A percentile compares a stretch with the other conserved stretches of the same genome.
phyloP scores from a whole-genome alignment of 176 grass and related monocot species.

The Aegilops tauschii region DNA sequence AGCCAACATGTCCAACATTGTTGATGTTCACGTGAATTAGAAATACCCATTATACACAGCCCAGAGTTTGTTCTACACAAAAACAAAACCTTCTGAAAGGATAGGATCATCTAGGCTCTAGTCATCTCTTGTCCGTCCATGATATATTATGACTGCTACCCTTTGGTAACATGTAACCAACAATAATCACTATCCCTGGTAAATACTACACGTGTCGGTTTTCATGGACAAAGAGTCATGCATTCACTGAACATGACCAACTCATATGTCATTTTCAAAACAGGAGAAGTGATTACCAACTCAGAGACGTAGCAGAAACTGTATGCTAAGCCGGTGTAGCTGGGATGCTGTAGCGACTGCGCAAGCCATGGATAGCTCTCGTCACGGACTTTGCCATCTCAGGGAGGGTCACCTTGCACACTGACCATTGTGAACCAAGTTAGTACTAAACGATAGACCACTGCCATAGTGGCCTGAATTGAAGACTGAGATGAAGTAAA shows the following conservation, averaged over 20 bases:
- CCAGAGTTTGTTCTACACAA: background rate
- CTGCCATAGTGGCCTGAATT: background rate
- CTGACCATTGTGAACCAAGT: background rate
- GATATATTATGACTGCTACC: too few relatives aligned
- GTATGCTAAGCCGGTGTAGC: constrained; percentile 18
- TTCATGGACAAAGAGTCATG: too few relatives aligned
- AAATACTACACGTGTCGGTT: too few relatives aligned
- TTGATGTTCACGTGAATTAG: too few relatives aligned
- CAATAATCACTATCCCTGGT: too few relatives aligned
- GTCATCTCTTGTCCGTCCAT: background rate
- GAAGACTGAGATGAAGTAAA: background rate
- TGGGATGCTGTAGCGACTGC: constrained; percentile 48
- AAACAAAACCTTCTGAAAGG: background rate
- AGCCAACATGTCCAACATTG: too few relatives aligned
- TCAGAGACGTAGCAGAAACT: background rate
- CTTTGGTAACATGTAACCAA: too few relatives aligned
- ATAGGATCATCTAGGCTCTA: too few relatives aligned
- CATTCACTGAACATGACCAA: too few relatives aligned
- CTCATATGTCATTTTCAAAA: too few relatives aligned
- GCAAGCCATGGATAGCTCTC: constrained; percentile 44
- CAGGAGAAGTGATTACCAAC: background rate
- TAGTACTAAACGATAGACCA: background rate
- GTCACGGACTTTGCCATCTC: constrained; percentile 30
- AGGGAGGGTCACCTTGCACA: constrained; percentile 52
- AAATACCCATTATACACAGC: too few relatives aligned